Conservation (phyloP, 1,284 basidiomycete species). For the Neolentinus lepideus region DNA sequence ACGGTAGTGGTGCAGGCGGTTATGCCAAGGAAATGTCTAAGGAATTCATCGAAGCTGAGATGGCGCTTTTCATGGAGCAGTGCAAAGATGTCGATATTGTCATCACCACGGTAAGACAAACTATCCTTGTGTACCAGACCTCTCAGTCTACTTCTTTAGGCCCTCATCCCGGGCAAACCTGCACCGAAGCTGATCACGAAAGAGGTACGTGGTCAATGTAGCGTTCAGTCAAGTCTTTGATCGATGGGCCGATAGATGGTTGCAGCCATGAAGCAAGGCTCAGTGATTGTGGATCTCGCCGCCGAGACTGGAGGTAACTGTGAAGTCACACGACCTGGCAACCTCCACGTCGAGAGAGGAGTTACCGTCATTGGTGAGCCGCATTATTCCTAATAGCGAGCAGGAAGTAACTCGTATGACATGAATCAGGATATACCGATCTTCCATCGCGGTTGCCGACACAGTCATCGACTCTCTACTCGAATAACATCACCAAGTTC, state of each 20-base stretch:
- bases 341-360: slow-evolving; percentile 59
- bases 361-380: slow-evolving; percentile 69
- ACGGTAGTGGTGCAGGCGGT: slow-evolving; percentile 72
- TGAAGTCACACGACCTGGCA: slow-evolving; percentile 70
- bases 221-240: neutral
- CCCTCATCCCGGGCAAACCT: slow-evolving; percentile 76
- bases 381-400: neutral
- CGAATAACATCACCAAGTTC: slow-evolving; percentile 87
- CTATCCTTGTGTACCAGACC: neutral
- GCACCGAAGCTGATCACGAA: slow-evolving; percentile 78
- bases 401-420: neutral
- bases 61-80: slow-evolving; percentile 82
- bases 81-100: slow-evolving; percentile 84
- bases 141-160: slow-evolving; percentile 28
- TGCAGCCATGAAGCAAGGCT: slow-evolving; percentile 81
- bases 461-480: slow-evolving; percentile 81
- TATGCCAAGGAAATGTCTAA: slow-evolving; percentile 91
- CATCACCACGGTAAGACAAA: slow-evolving; percentile 64
- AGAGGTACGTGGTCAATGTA: slow-evolving; percentile 29
- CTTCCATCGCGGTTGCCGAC: slow-evolving; percentile 79
- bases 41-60: slow-evolving; percentile 83
- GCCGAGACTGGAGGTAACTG: slow-evolving; percentile 84
- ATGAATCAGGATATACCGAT: slow-evolving; percentile 62
- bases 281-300: slow-evolving; percentile 79
- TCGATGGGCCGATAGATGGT: slow-evolving; percentile 46